Evolutionary conservation across 2,329 filamentous ascomycete species (phyloP), one percentile per base, ranked within the genome.

Genomic region (Rhexocercosporidium sp.): DNA sequence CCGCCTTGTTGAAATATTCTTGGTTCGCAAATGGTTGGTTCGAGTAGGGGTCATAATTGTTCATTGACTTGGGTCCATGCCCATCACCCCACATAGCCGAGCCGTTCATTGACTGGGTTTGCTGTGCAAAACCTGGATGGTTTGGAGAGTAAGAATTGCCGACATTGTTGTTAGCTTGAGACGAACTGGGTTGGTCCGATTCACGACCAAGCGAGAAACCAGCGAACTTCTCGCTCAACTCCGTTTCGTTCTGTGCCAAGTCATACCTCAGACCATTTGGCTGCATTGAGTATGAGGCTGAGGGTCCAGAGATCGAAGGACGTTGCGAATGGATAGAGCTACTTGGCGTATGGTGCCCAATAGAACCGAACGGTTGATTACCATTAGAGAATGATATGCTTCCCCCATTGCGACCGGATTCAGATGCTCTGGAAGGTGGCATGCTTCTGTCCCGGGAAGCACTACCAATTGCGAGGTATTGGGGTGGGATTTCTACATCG

Each of bases 361-460:
- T 72, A 25, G 73, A 75, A 14, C 73, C 78, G 75, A 71, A 76
- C 44, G 64, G 57, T 20, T 53, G 60, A 46, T 70, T 70, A 29
- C 63, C 51, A 56, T 70, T 73, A 9, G 66, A 71, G 57, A 75
- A 75, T 8, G 70, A 54, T 34, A 73, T 65, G 31, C 64, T 67
- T 41, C 64, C 69, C 22, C 66, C 66, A 65, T 72, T 74, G 31
- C 75, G 65, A 11, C 79, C 83, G n/a, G 78, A 77, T 53, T 85
- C 82, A 4, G 83, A 81, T 64, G 86, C 83, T 57, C 85, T 82
- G 41, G 87, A 88, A 1, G 86, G 82, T 53, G 87, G 85, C 56
- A 86, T 78, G 75, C 82, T 87, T 49, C 81, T 78, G 66, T 88
- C 87, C 67, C 85, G 82, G n/a, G 86, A 84, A 3, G 80, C 76